phyloP scores from a whole-genome alignment of 495 filamentous ascomycete genomes.

The Hypoxylon lenormandii region DNA sequence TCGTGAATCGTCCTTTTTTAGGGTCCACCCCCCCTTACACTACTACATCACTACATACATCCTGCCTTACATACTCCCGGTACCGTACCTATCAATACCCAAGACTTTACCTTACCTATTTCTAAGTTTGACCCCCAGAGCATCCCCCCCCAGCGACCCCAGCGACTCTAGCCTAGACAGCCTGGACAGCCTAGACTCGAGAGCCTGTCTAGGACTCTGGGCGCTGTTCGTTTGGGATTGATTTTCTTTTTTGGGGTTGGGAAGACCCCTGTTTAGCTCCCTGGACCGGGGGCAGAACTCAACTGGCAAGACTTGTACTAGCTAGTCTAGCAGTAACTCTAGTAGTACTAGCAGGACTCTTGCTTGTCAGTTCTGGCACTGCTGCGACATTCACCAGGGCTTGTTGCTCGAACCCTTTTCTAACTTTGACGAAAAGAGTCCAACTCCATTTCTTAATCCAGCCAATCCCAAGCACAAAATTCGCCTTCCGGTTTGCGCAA shows the following conservation, averaged over 20 bases:
- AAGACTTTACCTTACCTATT: constrained; percentile 1
- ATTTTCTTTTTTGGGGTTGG: constrained; percentile 46
- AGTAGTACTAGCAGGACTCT: no score
- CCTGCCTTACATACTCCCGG: background rate
- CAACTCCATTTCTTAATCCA: constrained; percentile 34
- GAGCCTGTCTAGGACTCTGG: constrained; percentile 25
- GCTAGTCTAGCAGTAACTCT: no score
- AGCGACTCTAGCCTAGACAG: no score
- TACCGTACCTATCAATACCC: constrained; percentile 1
- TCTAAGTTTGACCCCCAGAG: constrained; percentile 30
- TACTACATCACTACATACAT: constrained; percentile 1
- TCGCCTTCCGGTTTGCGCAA: constrained; percentile 40
- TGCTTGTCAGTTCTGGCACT: no score
- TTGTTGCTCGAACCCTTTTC: background rate
- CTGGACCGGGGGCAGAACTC: background rate
- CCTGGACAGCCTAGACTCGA: constrained; percentile 25
- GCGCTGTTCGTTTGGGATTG: constrained; percentile 41
- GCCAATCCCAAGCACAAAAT: constrained; percentile 37
- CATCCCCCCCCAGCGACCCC: no score
- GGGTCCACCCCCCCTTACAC: constrained; percentile 31
- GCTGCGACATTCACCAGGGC: no score
- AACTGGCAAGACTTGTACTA: constrained; percentile 3
- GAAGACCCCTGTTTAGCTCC: constrained; percentile 31
- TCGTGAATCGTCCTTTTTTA: constrained; percentile 34
- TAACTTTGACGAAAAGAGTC: constrained; percentile 21